phyloP scores from a whole-genome alignment of 345 rosid genomes.

The Garcia nutans region DNA sequence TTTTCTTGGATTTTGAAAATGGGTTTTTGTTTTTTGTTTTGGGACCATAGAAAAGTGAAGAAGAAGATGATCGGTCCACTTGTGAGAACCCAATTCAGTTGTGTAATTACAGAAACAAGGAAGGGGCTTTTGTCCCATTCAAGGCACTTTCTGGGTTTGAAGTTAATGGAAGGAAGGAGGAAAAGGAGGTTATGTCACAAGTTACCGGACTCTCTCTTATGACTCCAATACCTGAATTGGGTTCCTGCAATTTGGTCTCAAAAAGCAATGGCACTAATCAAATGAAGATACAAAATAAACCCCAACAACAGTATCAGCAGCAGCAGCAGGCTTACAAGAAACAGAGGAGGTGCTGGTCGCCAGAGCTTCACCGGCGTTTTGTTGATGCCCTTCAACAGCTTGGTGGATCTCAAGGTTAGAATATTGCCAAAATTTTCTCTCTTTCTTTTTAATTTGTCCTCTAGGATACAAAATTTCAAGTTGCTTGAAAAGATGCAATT shows the following conservation, averaged over 20 bases:
- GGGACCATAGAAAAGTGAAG: conserved; percentile 37
- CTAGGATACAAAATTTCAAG: no score
- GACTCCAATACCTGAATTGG: conserved; percentile 40
- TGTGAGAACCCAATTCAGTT: conserved; percentile 40
- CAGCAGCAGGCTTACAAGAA: conserved; percentile 47
- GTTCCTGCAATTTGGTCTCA: conserved; percentile 16
- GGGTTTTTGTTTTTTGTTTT: conserved; percentile 5
- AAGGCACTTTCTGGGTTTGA: conserved; percentile 22
- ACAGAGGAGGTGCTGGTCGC: conserved; percentile 78
- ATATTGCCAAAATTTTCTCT: not conserved
- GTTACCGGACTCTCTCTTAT: conserved; percentile 38
- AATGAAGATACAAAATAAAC: conserved; percentile 29
- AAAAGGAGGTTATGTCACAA: conserved; percentile 36
- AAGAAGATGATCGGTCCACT: conserved; percentile 41
- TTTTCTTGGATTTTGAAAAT: conserved; percentile 12
- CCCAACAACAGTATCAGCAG: conserved; percentile 15
- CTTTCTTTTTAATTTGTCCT: not conserved
- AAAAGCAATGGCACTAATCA: conserved; percentile 19
- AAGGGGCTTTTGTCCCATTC: conserved; percentile 46
- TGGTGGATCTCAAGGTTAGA: conserved; percentile 70
- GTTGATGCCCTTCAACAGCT: conserved; percentile 66
- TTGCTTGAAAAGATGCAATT: not conserved
- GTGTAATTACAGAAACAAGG: conserved; percentile 28
- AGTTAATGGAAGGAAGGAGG: conserved; percentile 22
- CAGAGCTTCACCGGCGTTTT: conserved; percentile 70